Base-by-base conservation (phyloP, 2,329 filamentous ascomycete species). In the Arthrobotrys iridis region DNA sequence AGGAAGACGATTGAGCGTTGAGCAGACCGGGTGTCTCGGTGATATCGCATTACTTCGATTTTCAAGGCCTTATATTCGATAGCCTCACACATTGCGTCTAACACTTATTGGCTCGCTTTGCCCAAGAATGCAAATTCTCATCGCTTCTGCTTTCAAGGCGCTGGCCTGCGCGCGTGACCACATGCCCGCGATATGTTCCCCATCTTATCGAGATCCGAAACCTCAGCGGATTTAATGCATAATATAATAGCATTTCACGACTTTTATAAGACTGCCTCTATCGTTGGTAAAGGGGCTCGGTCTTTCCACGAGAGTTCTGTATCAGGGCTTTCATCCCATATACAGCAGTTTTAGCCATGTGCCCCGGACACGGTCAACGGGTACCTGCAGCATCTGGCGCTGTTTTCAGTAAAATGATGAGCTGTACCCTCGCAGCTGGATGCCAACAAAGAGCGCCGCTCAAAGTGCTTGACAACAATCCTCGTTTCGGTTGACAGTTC, bases 391-490 rank as follows among this genome's bases (percentile, higher is more conserved):
- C 26, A 52, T 46, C 48, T 58, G 22, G 18, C 37, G 26, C 55
- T 40, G 55, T 59, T 60, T 59, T 59, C 55, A 52, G 57, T 52
- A 40, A 45, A 28, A 48, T 64, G 63, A 75, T 75, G 71, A 75
- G 71, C 57, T 75, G 71, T 75, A 68, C 62, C 30, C 45, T 57
- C 33, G 41, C n/a, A 52, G 43, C 37, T 48, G 22, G 41, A 15
- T 75, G 71, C 71, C 71, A 75, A 68, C 71, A 75, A 75, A 64
- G 71, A 58, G 63, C 28, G 30, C n/a, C 4, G 24, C 15, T 58
- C 52, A 41, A n/a, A 24, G 22, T 33, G 28, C 26, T 52, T 52
- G 68, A 60, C 55, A 74, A 60, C 57, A 55, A 62, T 67, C 28
- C 60, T 45, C 43, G 26, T 46, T 48, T 46, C 43, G 35, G 35